Conservation (phyloP, 768 basidiomycete species). For the Suillus sp. region DNA sequence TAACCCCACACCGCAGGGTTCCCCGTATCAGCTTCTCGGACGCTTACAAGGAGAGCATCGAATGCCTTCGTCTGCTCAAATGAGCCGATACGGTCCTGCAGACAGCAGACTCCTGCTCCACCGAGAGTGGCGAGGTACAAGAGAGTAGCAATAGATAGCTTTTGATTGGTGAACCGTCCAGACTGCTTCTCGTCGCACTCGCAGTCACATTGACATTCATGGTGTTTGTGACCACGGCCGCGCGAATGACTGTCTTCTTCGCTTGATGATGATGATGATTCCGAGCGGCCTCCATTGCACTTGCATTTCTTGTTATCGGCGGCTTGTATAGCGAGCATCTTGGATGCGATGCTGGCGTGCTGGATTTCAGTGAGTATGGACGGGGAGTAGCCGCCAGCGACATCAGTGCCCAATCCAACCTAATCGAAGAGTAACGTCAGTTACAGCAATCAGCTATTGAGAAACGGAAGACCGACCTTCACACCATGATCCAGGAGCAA, state of each 20-base stretch:
- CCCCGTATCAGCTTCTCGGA: slow-evolving; percentile 48
- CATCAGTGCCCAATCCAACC: slow-evolving; percentile 96
- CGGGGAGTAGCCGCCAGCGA: slow-evolving; percentile 82
- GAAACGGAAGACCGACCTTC: slow-evolving; percentile 55
- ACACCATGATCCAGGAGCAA: slow-evolving; percentile 79
- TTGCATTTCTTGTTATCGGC: slow-evolving; percentile 18
- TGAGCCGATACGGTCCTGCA: slow-evolving; percentile 71
- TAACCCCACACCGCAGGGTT: slow-evolving; percentile 60
- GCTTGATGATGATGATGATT: not conserved
- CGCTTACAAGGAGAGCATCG: slow-evolving; percentile 79
- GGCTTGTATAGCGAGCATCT: slow-evolving; percentile 61
- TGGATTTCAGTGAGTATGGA: slow-evolving; percentile 79
- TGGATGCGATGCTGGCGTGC: slow-evolving; percentile 79
- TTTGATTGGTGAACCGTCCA: slow-evolving; percentile 51
- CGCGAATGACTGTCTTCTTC: slow-evolving; percentile 8
- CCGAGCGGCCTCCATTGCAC: slow-evolving; percentile 2
- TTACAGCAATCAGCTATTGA: slow-evolving; percentile 13
- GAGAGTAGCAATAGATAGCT: slow-evolving; percentile 72
- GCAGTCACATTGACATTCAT: slow-evolving; percentile 10
- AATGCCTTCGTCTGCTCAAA: slow-evolving; percentile 84
- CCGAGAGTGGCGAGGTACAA: slow-evolving; percentile 92
- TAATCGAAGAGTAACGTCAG: slow-evolving; percentile 29
- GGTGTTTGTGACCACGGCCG: slow-evolving; percentile 10
- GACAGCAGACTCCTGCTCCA: slow-evolving; percentile 80
- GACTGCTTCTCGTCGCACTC: not conserved